phyloP scores from a whole-genome alignment of 2,329 filamentous ascomycete genomes.

The Passalora sequoiae region DNA sequence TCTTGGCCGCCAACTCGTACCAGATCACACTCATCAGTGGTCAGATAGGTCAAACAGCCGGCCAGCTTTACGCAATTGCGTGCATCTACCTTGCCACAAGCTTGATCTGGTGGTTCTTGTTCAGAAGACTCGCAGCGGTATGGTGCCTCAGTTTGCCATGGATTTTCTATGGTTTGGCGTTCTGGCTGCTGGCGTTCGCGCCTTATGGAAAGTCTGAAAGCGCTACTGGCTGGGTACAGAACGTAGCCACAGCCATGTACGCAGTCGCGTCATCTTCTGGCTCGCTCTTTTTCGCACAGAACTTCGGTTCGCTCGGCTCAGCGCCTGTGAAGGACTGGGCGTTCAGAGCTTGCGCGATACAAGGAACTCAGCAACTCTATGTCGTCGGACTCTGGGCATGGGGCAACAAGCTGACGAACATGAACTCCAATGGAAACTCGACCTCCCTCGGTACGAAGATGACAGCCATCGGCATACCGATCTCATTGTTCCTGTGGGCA shows the following conservation, averaged over 20 bases:
- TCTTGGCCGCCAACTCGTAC: constrained; percentile 62
- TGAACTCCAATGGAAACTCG: constrained; percentile 40
- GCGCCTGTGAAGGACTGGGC: constrained; percentile 61
- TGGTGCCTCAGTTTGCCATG: constrained; percentile 58
- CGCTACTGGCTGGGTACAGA: constrained; percentile 52
- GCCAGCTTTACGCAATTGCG: constrained; percentile 57
- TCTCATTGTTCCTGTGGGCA: constrained; percentile 54
- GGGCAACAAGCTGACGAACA: constrained; percentile 52
- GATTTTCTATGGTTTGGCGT: constrained; percentile 58
- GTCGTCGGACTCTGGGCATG: constrained; percentile 63
- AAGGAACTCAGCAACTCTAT: constrained; percentile 63
- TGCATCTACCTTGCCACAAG: constrained; percentile 56
- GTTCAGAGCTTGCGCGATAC: constrained; percentile 61
- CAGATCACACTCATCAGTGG: constrained; percentile 64
- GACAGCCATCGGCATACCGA: constrained; percentile 52
- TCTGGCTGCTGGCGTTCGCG: constrained; percentile 58
- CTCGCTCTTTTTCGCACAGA: constrained; percentile 61
- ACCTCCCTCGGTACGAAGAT: constrained; percentile 26
- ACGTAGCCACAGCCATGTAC: constrained; percentile 58
- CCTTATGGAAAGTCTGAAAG: constrained; percentile 46
- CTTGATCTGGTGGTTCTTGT: constrained; percentile 58
- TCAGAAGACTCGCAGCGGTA: constrained; percentile 54
- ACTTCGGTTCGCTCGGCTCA: constrained; percentile 51
- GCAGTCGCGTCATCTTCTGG: constrained; percentile 59
- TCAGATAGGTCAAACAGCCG: constrained; percentile 54